phyloP scores from a whole-genome alignment of 2,329 filamentous ascomycete species.

The Exophiala oligosperma region DNA sequence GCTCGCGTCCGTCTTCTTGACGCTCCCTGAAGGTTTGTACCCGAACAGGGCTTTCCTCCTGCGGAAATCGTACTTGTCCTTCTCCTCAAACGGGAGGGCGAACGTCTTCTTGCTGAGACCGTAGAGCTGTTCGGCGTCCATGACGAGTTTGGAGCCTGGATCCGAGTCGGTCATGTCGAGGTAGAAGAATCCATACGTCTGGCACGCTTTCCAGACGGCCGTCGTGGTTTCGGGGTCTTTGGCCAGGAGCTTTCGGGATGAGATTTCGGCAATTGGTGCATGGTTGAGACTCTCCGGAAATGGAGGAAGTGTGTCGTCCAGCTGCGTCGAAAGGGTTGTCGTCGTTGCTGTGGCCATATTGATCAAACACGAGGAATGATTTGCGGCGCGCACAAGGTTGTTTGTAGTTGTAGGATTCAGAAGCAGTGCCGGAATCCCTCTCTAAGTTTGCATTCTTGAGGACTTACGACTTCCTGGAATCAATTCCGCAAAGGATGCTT shows the following conservation, averaged over 20 bases:
- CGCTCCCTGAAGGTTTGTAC: conserved; percentile 15
- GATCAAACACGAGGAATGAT: neutral
- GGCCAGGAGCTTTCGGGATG: conserved; percentile 37
- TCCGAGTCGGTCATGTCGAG: conserved; percentile 46
- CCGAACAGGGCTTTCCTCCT: conserved; percentile 33
- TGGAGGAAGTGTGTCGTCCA: neutral
- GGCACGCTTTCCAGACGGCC: conserved; percentile 40
- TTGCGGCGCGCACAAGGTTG: no score
- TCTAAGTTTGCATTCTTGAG: no score
- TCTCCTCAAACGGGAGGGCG: conserved; percentile 37
- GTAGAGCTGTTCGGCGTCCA: conserved; percentile 47
- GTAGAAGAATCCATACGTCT: conserved; percentile 58
- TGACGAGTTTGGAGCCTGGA: conserved; percentile 40
- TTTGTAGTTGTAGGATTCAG: no score
- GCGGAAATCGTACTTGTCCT: conserved; percentile 25
- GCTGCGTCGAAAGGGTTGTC: neutral
- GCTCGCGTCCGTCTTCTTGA: conserved; percentile 22
- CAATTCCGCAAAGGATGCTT: no score
- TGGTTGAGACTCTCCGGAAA: conserved; percentile 41
- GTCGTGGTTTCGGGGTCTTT: conserved; percentile 35
- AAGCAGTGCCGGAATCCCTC: no score
- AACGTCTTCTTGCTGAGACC: conserved; percentile 50
- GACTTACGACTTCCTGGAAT: no score
- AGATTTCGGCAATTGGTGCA: conserved; percentile 45
- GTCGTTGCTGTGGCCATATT: neutral